Conservation (phyloP, 306 rosid genomes). For the Lagenaria siceraria region DNA sequence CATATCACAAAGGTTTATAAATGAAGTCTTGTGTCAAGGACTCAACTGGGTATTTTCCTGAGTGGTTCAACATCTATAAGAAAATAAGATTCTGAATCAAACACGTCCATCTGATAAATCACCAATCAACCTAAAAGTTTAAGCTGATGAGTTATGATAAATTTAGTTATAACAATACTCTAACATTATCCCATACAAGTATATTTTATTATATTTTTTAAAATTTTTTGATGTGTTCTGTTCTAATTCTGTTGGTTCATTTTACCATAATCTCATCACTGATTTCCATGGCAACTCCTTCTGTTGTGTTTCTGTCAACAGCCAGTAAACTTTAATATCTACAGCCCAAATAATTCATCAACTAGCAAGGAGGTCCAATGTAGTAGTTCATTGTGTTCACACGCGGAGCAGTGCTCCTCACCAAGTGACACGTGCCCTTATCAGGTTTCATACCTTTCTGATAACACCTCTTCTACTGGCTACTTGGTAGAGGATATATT, state of each 20-base stretch:
- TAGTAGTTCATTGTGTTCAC: conserved; percentile 48
- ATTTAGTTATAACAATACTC: too few relatives aligned
- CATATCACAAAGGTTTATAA: not conserved
- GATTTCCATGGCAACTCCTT: not conserved
- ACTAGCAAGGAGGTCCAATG: conserved; percentile 64
- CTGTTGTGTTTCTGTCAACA: not conserved
- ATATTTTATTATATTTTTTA: too few relatives aligned
- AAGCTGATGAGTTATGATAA: too few relatives aligned
- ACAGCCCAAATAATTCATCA: conserved; percentile 46
- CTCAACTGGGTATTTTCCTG: not conserved
- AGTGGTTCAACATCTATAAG: not conserved
- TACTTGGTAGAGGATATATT: conserved; percentile 69
- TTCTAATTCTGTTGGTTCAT: not conserved
- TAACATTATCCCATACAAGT: too few relatives aligned
- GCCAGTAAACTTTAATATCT: conserved; percentile 31
- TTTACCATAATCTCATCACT: not conserved
- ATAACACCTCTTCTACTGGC: conserved; percentile 63
- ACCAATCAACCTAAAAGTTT: too few relatives aligned
- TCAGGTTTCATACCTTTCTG: conserved; percentile 42
- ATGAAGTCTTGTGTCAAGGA: not conserved
- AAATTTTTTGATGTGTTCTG: not conserved
- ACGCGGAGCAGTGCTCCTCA: conserved; percentile 30
- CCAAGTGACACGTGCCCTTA: conserved; percentile 40
- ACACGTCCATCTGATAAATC: too few relatives aligned
- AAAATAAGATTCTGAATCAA: not conserved